Percentiles rank a stretch among this genome's conserved stretches.
phyloP scores from a whole-genome alignment of 371 early-diverging fungal species.

The Mucor irregularis region DNA sequence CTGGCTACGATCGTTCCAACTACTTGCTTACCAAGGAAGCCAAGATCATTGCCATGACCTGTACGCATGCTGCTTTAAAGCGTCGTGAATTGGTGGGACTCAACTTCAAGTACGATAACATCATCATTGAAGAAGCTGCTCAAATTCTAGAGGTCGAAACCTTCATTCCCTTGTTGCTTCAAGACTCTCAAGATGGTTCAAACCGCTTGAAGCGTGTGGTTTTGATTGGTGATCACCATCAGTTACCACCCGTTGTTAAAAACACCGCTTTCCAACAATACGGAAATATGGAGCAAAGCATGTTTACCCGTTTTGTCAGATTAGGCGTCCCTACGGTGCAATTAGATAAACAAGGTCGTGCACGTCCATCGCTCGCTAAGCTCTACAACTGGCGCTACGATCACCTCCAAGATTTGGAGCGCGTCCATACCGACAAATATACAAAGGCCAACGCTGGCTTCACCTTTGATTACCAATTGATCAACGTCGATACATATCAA shows the following conservation, averaged over 20 bases:
- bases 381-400: constrained; percentile 87
- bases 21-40: constrained; percentile 95
- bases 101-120: constrained; percentile 92
- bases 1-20: constrained; percentile 79
- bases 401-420: constrained; percentile 62
- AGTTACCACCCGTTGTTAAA: constrained; percentile 93
- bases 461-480: constrained; percentile 76
- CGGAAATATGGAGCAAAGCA: constrained; percentile 88
- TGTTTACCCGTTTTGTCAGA: constrained; percentile 89
- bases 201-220: constrained; percentile 84
- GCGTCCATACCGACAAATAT: constrained; percentile 44
- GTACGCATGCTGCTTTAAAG: constrained; percentile 92
- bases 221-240: constrained; percentile 97
- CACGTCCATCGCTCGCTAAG: constrained; percentile 75
- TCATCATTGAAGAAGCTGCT: constrained; percentile 98
- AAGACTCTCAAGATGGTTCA: constrained; percentile 62
- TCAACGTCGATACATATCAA: constrained; percentile 78
- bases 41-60: constrained; percentile 94
- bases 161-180: constrained; percentile 89
- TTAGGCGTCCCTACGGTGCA: constrained; percentile 86
- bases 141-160: constrained; percentile 97
- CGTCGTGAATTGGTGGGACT: constrained; percentile 79
- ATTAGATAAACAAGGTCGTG: constrained; percentile 88
- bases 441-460: constrained; percentile 83
- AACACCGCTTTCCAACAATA: constrained; percentile 80